Evolutionary conservation across 352 stramenopile species (phyloP).

Genomic region (Pythium dissimile): DNA sequence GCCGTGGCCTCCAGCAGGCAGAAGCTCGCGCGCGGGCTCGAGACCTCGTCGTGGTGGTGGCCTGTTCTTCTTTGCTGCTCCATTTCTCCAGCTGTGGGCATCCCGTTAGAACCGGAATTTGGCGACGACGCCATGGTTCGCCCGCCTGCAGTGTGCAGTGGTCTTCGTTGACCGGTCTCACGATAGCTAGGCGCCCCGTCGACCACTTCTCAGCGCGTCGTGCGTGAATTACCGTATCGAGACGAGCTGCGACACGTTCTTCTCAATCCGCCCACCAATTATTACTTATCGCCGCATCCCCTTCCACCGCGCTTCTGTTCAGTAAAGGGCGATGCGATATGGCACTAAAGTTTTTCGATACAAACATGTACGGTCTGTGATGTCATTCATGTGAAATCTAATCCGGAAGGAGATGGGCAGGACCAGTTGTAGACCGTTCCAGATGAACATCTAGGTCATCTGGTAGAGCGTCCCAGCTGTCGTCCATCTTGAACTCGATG

Average conservation of each 20-base stretch:
- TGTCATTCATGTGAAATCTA: slow-evolving; percentile 8
- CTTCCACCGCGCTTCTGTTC: slow-evolving; percentile 9
- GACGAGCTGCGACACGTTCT: too few relatives aligned
- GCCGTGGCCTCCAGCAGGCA: slow-evolving; percentile 44
- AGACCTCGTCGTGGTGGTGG: slow-evolving; percentile 14
- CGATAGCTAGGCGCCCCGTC: background rate
- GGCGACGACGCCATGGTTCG: slow-evolving; percentile 14
- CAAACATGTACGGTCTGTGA: background rate
- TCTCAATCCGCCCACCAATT: too few relatives aligned
- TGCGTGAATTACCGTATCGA: too few relatives aligned
- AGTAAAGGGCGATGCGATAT: slow-evolving; percentile 14
- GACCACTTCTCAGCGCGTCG: background rate
- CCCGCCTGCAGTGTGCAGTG: too few relatives aligned
- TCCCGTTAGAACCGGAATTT: background rate
- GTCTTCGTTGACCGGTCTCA: too few relatives aligned
- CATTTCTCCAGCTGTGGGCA: background rate
- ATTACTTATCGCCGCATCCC: slow-evolving; percentile 11
- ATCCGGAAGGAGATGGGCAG: slow-evolving; percentile 1
- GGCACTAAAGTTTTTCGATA: background rate
- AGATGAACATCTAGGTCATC: slow-evolving; percentile 1
- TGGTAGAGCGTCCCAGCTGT: slow-evolving; percentile 15
- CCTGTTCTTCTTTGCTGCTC: background rate
- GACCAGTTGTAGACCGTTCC: background rate
- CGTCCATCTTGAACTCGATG: slow-evolving; percentile 16
- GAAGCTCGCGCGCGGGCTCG: slow-evolving; percentile 60